phyloP scores from a whole-genome alignment of 164 flowering plant genomes.

The Cinnamomum chago region DNA sequence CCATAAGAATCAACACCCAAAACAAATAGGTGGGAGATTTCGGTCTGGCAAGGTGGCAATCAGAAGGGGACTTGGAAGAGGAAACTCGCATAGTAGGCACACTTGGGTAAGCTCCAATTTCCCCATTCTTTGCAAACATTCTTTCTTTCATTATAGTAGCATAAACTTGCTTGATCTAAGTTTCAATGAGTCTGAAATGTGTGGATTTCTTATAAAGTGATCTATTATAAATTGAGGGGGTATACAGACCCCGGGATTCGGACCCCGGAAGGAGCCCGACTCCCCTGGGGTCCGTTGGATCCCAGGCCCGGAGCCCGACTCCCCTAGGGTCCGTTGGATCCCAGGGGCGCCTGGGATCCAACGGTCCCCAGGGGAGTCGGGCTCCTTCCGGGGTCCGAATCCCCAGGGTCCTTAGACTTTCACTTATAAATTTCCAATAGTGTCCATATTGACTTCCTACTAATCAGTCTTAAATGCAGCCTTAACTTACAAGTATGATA shows the following conservation, averaged over 20 bases:
- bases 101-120: constrained; percentile 28
- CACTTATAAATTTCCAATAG: not conserved
- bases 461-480: too few species aligned
- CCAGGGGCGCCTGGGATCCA: too few species aligned
- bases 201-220: not conserved
- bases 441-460: not conserved
- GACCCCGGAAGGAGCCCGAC: too few species aligned
- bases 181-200: not conserved
- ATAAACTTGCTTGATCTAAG: not conserved
- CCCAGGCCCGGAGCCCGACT: too few species aligned
- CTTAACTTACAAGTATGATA: too few species aligned
- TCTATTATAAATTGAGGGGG: too few species aligned
- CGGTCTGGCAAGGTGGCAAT: constrained; percentile 41
- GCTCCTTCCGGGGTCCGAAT: too few species aligned
- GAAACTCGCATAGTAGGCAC: constrained; percentile 37
- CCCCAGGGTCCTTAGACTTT: too few species aligned
- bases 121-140: not conserved
- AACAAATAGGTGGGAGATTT: constrained; percentile 41
- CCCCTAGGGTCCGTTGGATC: too few species aligned
- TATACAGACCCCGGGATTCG: too few species aligned
- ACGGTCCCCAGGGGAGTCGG: too few species aligned
- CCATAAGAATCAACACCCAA: not conserved
- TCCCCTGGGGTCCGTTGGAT: too few species aligned
- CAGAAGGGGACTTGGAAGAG: constrained; percentile 29
- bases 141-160: not conserved